Conservation (phyloP, 345 rosid genomes). For the Eutrema japonicum region DNA sequence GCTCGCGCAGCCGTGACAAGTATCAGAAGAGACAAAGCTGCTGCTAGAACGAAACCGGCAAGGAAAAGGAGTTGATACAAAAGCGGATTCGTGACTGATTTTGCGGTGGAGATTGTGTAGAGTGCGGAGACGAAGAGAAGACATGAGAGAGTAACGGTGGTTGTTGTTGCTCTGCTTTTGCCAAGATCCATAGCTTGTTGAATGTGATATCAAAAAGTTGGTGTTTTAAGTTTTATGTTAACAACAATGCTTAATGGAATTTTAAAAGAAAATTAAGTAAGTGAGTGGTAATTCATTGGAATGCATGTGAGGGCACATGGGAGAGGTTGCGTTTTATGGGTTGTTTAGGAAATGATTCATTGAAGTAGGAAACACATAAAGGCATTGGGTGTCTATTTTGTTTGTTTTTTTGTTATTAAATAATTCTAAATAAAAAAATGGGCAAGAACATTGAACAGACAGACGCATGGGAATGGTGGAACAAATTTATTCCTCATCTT, state of each 20-base stretch:
- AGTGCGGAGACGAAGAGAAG: constrained; percentile 33
- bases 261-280: not conserved
- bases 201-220: constrained; percentile 22
- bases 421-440: not conserved
- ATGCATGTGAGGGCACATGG: constrained; percentile 49
- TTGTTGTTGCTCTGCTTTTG: constrained; percentile 34
- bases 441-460: constrained; percentile 42
- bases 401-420: not conserved
- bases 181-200: constrained; percentile 36
- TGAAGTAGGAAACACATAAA: constrained; percentile 45
- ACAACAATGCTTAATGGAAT: constrained; percentile 9
- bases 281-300: constrained; percentile 43
- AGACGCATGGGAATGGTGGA: constrained; percentile 30
- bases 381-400: constrained; percentile 23
- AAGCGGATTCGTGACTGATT: not conserved
- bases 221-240: not conserved
- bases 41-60: not conserved
- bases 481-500: not conserved
- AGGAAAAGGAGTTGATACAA: constrained; percentile 15
- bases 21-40: constrained; percentile 32
- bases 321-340: constrained; percentile 40
- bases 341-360: constrained; percentile 35
- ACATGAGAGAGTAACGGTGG: constrained; percentile 37
- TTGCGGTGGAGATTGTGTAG: constrained; percentile 29
- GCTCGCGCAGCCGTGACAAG: constrained; percentile 43